Percentiles rank a stretch among this genome's conserved stretches.
These are phyloP conservation scores for Jacaranda copaia DNA, from an alignment of 257 asterid genomes.

Conservation along the genomic window DNA sequence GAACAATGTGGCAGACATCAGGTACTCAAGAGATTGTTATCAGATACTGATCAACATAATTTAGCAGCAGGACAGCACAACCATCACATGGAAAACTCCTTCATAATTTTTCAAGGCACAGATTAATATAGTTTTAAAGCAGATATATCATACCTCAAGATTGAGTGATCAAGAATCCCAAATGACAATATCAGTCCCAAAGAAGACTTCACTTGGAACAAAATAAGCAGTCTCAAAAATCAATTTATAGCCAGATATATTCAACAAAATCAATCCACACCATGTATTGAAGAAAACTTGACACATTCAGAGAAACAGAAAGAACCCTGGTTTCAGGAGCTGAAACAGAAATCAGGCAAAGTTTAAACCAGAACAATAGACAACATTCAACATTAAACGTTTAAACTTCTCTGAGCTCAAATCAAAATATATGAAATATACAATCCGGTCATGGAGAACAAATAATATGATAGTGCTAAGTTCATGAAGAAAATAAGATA, in stretches of 20 bases:
- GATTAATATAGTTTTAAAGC: background rate
- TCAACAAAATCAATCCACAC: background rate
- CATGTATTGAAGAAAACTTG: background rate
- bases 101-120: background rate
- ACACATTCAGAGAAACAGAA: background rate
- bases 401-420: conserved; percentile 12
- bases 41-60: conserved; percentile 1
- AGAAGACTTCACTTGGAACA: background rate
- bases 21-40: background rate
- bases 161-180: conserved; percentile 17
- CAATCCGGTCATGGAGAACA: background rate
- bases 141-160: background rate
- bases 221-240: background rate
- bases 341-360: background rate
- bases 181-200: conserved; percentile 7
- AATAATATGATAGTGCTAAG: background rate
- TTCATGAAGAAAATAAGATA: conserved; percentile 19
- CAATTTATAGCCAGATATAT: conserved; percentile 11
- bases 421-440: background rate
- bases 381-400: background rate
- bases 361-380: background rate
- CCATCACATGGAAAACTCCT: background rate
- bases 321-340: background rate
- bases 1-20: background rate
- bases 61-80: background rate